phyloP scores from a whole-genome alignment of 208 protist species.

The Naegleria gruberi region DNA sequence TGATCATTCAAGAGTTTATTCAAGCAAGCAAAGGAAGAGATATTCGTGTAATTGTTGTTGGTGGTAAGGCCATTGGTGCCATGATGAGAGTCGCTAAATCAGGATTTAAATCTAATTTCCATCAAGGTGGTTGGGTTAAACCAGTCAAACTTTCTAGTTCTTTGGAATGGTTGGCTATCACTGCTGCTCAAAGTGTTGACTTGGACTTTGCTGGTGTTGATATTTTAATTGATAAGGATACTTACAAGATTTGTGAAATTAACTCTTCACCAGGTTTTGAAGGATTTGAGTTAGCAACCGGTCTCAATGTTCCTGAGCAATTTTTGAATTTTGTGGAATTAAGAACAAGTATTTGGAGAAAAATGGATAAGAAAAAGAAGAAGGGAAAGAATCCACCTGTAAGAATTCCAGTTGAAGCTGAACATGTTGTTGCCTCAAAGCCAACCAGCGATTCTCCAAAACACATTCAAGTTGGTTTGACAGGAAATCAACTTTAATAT shows the following conservation, averaged over 20 bases:
- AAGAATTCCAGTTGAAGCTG: not conserved
- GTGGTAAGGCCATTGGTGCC: constrained; percentile 27
- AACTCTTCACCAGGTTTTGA: constrained; percentile 37
- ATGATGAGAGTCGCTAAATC: constrained; percentile 34
- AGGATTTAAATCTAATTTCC: constrained; percentile 35
- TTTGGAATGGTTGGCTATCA: constrained; percentile 30
- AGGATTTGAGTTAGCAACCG: constrained; percentile 33
- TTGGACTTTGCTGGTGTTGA: constrained; percentile 36
- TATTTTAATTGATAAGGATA: constrained; percentile 37
- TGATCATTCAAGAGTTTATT: constrained; percentile 21
- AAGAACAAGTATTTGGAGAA: constrained; percentile 3
- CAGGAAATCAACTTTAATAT: not conserved
- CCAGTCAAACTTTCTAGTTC: not conserved
- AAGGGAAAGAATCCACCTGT: not conserved
- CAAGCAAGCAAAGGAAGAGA: constrained; percentile 26
- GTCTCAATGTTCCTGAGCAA: constrained; percentile 23
- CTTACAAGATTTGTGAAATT: constrained; percentile 39
- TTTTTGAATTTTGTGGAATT: constrained; percentile 29
- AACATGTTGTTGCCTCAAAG: not conserved
- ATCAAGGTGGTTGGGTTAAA: constrained; percentile 33
- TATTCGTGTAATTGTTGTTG: constrained; percentile 33
- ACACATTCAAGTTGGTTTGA: not conserved
- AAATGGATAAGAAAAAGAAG: not conserved
- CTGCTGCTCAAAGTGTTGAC: constrained; percentile 18
- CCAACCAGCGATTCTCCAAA: not conserved